Base-by-base conservation (phyloP, 345 rosid genomes). In the Linum lewisii region DNA sequence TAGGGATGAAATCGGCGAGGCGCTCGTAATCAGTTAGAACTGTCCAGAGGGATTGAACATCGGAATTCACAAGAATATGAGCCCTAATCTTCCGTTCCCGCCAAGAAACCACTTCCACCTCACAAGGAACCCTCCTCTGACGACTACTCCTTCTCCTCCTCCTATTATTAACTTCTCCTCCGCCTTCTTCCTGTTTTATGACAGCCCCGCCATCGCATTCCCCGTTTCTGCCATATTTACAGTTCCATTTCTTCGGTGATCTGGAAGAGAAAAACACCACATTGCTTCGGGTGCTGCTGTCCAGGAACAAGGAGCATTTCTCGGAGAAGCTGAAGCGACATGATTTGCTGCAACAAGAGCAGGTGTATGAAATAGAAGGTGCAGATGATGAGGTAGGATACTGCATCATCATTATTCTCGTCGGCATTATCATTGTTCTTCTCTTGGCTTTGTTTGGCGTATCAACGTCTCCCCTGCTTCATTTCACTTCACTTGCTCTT, bases 21-120 rank as follows among this genome's bases (percentile, higher is more conserved):
- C 87, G 93, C 51, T 92, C 98, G 26, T 92, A 92, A 73, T 92
- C 98, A 6, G 97, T 92, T 51, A 92, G 90, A 64, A 82, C 84
- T 63, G 74, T 75, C 98, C 98, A 92, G 0, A 92, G 87, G 0
- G 91, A 83, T 57, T 79, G 76, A 38, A 82, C 63, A 57, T 84
- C 89, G 0, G 95, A 83, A 57, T 71, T 65, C 18, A 92, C 95
- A 44, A 60, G 66, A 8, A 86, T 82, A 14, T 82, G 82, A 4
- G 82, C 94, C 54, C 74, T 83, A 57, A 92, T 78, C 68, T 88
- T 80, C 55, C 98, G 72, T 62, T 88, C 98, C 60, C 98, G 77
- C 97, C 98, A 92, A 6, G 97, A 88, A 24, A 92, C 62, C 66
- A 92, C 97, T 65, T 88, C 85, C 32, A 88, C 91, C 66, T 84